phyloP scores from a whole-genome alignment of 2,329 filamentous ascomycete genomes.

The Aulographum hederae region DNA sequence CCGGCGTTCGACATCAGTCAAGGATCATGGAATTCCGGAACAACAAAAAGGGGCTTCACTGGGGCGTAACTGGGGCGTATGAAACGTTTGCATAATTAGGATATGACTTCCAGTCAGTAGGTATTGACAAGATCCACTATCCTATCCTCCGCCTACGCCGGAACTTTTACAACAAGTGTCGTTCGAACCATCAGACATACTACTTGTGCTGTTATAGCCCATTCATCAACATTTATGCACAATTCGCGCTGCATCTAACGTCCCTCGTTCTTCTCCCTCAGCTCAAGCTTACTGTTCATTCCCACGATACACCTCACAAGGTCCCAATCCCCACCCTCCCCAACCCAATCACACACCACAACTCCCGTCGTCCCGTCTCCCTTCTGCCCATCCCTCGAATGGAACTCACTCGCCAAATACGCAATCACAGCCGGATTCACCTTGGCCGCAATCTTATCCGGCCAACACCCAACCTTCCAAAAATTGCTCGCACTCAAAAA shows the following conservation, averaged over 20 bases:
- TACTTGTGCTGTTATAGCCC: too few species aligned
- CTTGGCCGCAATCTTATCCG: constrained; percentile 73
- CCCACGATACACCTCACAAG: constrained; percentile 71
- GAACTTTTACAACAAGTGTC: too few species aligned
- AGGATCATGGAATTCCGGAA: too few species aligned
- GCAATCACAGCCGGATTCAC: constrained; percentile 60
- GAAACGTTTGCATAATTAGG: too few species aligned
- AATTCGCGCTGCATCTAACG: neutral
- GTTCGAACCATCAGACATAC: too few species aligned
- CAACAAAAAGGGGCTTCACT: too few species aligned
- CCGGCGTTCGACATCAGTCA: too few species aligned
- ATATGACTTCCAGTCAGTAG: too few species aligned
- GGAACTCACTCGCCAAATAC: constrained; percentile 37
- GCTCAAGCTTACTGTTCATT: constrained; percentile 55
- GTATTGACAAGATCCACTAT: too few species aligned
- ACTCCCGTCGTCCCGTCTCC: constrained; percentile 69
- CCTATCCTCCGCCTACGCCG: too few species aligned
- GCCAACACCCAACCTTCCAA: constrained; percentile 84
- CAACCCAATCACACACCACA: constrained; percentile 88
- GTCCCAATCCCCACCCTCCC: constrained; percentile 76
- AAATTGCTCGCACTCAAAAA: constrained; percentile 88
- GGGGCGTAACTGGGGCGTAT: too few species aligned
- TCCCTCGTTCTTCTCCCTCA: constrained; percentile 9
- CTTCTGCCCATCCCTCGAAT: constrained; percentile 24
- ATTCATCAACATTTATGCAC: neutral